A percentile compares a stretch with the other conserved stretches of the same genome.
Conservation (phyloP, 345 rosid species). For the Eucalyptus virginea region DNA sequence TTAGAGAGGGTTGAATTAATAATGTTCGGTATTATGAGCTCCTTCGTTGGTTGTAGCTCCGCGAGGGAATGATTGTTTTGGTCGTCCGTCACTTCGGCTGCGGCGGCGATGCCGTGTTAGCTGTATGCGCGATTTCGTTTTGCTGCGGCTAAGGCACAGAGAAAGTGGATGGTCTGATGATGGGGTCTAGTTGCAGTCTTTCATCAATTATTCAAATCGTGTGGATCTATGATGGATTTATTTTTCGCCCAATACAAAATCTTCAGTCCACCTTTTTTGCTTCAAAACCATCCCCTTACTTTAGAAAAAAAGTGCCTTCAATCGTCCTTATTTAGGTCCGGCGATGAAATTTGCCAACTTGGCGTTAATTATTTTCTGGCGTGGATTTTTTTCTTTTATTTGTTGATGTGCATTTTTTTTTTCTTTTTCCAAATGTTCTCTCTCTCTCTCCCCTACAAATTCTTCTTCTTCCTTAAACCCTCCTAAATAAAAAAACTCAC, state of each 20-base stretch:
- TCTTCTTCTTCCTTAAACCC: background rate
- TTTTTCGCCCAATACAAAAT: no score
- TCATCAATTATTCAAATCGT: no score
- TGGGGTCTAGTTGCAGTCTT: background rate
- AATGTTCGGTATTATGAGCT: background rate
- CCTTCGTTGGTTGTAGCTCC: no score
- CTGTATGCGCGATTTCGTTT: background rate
- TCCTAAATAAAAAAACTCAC: background rate
- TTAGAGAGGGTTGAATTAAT: background rate
- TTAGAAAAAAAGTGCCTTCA: background rate
- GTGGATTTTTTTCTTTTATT: background rate
- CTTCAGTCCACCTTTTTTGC: no score
- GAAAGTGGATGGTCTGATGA: background rate
- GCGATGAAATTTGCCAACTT: background rate
- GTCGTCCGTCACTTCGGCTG: background rate
- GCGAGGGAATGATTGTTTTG: background rate
- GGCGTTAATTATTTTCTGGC: background rate
- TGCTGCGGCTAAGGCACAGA: background rate
- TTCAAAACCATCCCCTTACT: no score
- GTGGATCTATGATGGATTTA: no score
- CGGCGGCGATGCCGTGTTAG: background rate
- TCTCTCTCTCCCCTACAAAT: background rate
- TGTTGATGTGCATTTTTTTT: background rate
- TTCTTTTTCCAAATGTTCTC: background rate
- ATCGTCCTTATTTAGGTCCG: background rate